These are phyloP conservation scores for Obelidium mucronatum DNA, from an alignment of 192 early-diverging fungal genomes.

Conservation along the genomic window DNA sequence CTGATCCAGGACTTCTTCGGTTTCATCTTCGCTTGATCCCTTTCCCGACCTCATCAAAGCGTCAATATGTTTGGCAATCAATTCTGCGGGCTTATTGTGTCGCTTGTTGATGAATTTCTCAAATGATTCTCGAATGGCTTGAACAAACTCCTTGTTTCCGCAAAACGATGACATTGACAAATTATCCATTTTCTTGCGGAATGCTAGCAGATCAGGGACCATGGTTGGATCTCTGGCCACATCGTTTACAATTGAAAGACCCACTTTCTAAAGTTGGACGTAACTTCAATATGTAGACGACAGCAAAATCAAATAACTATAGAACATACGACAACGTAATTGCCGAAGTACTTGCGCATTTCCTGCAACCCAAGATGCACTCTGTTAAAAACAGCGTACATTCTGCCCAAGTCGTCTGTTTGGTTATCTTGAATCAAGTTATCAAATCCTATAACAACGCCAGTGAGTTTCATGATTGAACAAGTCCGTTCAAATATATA, in stretches of 20 bases:
- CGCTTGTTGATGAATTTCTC: conserved; percentile 82
- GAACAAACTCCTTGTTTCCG: conserved; percentile 74
- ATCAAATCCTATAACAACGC: conserved; percentile 64
- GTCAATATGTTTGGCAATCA: conserved; percentile 93
- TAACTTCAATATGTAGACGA: not conserved
- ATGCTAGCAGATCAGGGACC: conserved; percentile 80
- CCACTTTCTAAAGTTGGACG: conserved; percentile 52
- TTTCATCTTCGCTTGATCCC: conserved; percentile 68
- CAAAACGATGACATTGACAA: conserved; percentile 69
- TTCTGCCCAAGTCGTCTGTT: conserved; percentile 70
- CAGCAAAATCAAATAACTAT: conserved; percentile 62
- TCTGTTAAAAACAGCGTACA: conserved; percentile 75
- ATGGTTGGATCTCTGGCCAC: conserved; percentile 53
- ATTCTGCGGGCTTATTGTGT: conserved; percentile 86
- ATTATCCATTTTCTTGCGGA: conserved; percentile 77
- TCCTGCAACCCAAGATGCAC: conserved; percentile 69
- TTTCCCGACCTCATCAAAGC: conserved; percentile 84
- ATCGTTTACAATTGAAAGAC: conserved; percentile 42
- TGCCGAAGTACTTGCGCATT: conserved; percentile 67
- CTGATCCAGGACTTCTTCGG: conserved; percentile 74
- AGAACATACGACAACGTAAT: conserved; percentile 70
- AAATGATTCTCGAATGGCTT: conserved; percentile 82
- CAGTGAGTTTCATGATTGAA: not conserved
- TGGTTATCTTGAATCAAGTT: conserved; percentile 70
- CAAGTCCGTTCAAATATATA: conserved; percentile 18